Conservation (phyloP, 2,329 filamentous ascomycete species). For the Beauveria asiatica region DNA sequence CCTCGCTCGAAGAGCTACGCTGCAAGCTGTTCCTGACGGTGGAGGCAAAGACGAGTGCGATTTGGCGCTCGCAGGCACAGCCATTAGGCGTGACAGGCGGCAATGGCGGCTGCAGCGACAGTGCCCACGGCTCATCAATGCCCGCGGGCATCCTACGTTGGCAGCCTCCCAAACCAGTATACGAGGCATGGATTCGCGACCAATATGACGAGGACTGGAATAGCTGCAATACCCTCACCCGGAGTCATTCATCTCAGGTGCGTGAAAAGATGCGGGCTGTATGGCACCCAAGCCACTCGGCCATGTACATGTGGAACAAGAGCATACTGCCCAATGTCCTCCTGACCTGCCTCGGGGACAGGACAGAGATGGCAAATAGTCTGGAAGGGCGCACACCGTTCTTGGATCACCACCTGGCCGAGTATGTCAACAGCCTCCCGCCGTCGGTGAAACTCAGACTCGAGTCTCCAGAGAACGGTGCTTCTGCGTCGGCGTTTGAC, state of each 20-base stretch:
- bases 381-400: constrained; percentile 28
- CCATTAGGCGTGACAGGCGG: no score
- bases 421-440: constrained; percentile 23
- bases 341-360: constrained; percentile 25
- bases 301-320: constrained; percentile 21
- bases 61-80: not conserved
- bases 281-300: constrained; percentile 24
- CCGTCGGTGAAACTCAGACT: constrained; percentile 21
- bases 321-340: constrained; percentile 20
- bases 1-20: constrained; percentile 6
- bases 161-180: not conserved
- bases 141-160: not conserved
- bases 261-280: constrained; percentile 15
- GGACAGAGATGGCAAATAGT: constrained; percentile 28
- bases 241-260: constrained; percentile 13
- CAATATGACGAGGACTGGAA: not conserved
- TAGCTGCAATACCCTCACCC: constrained; percentile 1
- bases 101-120: no score
- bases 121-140: no score
- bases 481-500: constrained; percentile 18
- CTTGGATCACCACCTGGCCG: constrained; percentile 24
- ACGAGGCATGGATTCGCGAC: not conserved
- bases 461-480: not conserved
- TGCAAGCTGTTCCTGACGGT: not conserved
- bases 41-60: not conserved